A percentile compares a stretch with the other conserved stretches of the same genome.
Evolutionary conservation across 2,329 filamentous ascomycete genomes (phyloP).

Genomic region (Phialophora expanda): DNA sequence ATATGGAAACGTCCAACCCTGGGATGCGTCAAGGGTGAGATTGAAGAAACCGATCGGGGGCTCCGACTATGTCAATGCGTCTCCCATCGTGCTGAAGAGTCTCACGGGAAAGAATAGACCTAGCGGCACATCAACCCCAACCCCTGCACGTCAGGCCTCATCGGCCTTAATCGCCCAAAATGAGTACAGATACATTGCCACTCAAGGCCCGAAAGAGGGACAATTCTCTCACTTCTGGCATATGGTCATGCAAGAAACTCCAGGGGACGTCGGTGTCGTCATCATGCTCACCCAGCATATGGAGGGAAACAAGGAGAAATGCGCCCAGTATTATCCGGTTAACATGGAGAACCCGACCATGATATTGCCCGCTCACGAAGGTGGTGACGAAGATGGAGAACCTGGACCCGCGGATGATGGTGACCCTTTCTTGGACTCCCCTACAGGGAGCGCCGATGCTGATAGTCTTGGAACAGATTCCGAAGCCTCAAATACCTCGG

Average conservation of each 20-base stretch:
- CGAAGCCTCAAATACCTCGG: conserved; percentile 11
- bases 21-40: conserved; percentile 81
- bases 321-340: conserved; percentile 83
- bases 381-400: conserved; percentile 63
- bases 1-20: conserved; percentile 88
- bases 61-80: conserved; percentile 83
- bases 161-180: conserved; percentile 28
- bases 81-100: conserved; percentile 66
- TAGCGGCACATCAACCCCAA: conserved; percentile 44
- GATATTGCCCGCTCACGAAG: conserved; percentile 43
- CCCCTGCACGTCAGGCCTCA: conserved; percentile 4
- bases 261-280: conserved; percentile 73
- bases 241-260: conserved; percentile 86
- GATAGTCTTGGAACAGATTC: conserved; percentile 35
- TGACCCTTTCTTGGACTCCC: conserved; percentile 39
- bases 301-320: conserved; percentile 80
- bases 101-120: conserved; percentile 52
- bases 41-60: conserved; percentile 75
- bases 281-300: conserved; percentile 93
- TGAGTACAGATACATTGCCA: conserved; percentile 77
- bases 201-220: conserved; percentile 75
- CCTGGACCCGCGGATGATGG: conserved; percentile 66
- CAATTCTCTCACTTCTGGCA: conserved; percentile 88
- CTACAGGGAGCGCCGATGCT: conserved; percentile 37
- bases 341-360: conserved; percentile 58